Evolutionary conservation across 164 flowering plant species (phyloP), one percentile per base, ranked within the genome.

Genomic region (Vitis amurensis): DNA sequence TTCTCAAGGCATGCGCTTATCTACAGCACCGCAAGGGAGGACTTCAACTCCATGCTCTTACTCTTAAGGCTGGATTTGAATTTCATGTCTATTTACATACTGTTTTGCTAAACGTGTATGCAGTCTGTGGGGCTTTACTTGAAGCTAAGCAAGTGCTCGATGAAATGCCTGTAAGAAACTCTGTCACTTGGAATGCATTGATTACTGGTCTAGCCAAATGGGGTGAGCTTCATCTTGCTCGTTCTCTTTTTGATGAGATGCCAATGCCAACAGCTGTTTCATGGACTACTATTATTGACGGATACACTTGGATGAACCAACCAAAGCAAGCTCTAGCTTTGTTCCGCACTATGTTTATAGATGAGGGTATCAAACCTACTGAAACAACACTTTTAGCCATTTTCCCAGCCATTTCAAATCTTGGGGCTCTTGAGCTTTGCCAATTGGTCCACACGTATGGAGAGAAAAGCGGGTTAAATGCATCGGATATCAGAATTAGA

Each of bases 221-320:
- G 81, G 91, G 92, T 31, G 70, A 82, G 60, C 72, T 86, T 37
- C 71, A 72, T 15, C 19, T 11, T 11, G 92, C 95, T 8, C 75
- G 75, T n/a, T 47, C 69, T 44, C 73, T 84, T 44, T 88, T 88
- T 64, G 76, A 83, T 50, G 68, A 63, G 67, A 88, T 90, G 91
- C 84, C 85, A 0, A 61, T 11, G 11, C 80, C 71, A 77, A 84
- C 71, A 61, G 83, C 84, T 55, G 82, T 85, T 37, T 86, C 92
- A 0, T 86, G 90, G 88, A 88, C 87, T 57, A 80, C 78, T 3
- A 71, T 89, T 11, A 89, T 89, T 64, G 91, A 85, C 69, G 91
- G 87, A 62, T 86, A 76, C 71, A 68, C 80, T 0, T 68, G 81
- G 27, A 69, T 50, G 68, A 78, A 82, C 68, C 71, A 37, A 58